A percentile compares a stretch with the other conserved stretches of the same genome.
Evolutionary conservation across 108 stramenopile genomes (phyloP).

Genomic region (Nannochloropsis salina): DNA sequence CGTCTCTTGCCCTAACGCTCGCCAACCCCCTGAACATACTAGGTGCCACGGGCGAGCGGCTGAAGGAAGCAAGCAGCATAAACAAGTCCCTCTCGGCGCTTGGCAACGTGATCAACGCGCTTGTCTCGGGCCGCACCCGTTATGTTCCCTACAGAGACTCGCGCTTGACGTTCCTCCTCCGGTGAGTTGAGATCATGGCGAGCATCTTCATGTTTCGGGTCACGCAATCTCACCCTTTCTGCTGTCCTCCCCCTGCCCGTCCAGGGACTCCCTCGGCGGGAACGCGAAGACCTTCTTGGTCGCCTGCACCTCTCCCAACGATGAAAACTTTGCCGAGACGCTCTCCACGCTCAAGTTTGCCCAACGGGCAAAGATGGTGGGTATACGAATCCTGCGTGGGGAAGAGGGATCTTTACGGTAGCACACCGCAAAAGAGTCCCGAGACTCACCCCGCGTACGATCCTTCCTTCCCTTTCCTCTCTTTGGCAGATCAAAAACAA

Average conservation of each 20-base stretch:
- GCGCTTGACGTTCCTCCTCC: constrained; percentile 50
- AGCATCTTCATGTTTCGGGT: constrained; percentile 21
- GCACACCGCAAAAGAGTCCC: not conserved
- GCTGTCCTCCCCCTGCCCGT: not conserved
- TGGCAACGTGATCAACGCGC: constrained; percentile 50
- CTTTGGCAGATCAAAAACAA: constrained; percentile 38
- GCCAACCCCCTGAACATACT: no score
- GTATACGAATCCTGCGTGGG: not conserved
- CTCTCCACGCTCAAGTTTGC: constrained; percentile 52
- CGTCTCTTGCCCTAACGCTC: not conserved
- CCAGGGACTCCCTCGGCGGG: constrained; percentile 31
- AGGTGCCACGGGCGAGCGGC: constrained; percentile 50
- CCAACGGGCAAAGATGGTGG: constrained; percentile 48
- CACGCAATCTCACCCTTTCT: not conserved
- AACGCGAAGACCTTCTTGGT: constrained; percentile 53
- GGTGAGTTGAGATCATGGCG: not conserved
- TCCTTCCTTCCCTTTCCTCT: not conserved
- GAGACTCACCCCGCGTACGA: not conserved
- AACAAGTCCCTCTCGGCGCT: constrained; percentile 51
- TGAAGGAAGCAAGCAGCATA: constrained; percentile 55
- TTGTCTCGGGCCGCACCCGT: constrained; percentile 40
- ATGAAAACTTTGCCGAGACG: constrained; percentile 46
- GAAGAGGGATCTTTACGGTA: no score
- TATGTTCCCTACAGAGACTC: constrained; percentile 52
- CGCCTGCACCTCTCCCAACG: constrained; percentile 44